These are phyloP conservation scores for Cucurbita moschata DNA, from an alignment of 306 rosid genomes.

Conservation along the genomic window DNA sequence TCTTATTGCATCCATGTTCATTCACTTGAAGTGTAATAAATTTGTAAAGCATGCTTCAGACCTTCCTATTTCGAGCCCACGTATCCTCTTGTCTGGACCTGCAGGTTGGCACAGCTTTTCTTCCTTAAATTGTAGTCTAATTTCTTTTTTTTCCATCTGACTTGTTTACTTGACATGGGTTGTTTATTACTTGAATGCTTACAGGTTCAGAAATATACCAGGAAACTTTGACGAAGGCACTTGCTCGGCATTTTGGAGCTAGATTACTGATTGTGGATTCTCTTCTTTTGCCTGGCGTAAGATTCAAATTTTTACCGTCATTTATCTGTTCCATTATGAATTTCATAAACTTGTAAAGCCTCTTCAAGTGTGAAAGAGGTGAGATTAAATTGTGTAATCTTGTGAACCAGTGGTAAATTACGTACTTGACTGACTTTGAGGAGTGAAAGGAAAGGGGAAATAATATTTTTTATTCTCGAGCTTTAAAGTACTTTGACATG, in stretches of 20 bases:
- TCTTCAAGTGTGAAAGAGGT: background rate
- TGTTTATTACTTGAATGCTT: conserved; percentile 11
- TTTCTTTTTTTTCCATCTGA: background rate
- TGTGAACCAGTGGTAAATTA: background rate
- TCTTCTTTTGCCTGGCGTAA: conserved; percentile 75
- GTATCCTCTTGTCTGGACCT: conserved; percentile 83
- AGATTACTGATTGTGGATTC: conserved; percentile 68
- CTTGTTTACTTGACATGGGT: conserved; percentile 3
- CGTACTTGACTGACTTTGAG: background rate
- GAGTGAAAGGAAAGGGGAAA: background rate
- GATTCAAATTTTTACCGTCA: conserved; percentile 18
- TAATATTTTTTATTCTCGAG: background rate
- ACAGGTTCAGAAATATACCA: conserved; percentile 95
- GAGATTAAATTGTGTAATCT: background rate
- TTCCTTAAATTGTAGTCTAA: background rate
- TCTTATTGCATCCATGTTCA: conserved; percentile 56
- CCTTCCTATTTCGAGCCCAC: conserved; percentile 62
- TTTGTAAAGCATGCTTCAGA: conserved; percentile 57
- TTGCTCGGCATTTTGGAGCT: conserved; percentile 72
- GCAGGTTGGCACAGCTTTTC: conserved; percentile 36
- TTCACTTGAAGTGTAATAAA: conserved; percentile 67
- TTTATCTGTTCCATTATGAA: background rate
- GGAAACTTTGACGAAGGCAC: conserved; percentile 84
- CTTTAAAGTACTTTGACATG: background rate
- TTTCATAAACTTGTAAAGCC: background rate